Evolutionary conservation across 208 protist species (phyloP), one percentile per base, ranked within the genome.

Genomic region (Trypanosoma cruzi): DNA sequence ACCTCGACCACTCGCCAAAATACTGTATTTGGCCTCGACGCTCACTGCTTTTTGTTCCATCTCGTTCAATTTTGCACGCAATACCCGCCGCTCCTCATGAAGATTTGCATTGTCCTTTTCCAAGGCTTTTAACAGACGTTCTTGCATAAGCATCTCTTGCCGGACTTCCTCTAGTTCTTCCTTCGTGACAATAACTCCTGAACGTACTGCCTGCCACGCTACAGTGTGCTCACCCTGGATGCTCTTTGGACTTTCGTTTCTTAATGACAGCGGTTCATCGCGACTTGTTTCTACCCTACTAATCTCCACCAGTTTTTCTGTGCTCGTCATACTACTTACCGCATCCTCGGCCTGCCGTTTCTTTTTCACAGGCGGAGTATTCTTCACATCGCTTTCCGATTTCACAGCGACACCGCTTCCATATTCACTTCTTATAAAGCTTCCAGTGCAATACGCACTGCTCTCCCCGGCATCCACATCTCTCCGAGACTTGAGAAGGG

Each of bases 91-190:
- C 50, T 91, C 82, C 7, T 14, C 66, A 59, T 81, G 50, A 11
- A 95, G 76, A 31, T 70, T 55, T 52, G 79, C 79, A 57, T 95
- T 95, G 56, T 95, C 89, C 36, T 81, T 69, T 55, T 92, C 83
- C 28, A 95, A 79, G 4, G 81, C 70, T 20, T 73, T 71, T n/a
- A 91, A 76, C 37, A 95, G 85, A 69, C 69, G 75, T 24, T 94
- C 89, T 50, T 90, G 86, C 28, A 88, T 89, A 29, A 80, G 58
- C 52, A 94, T 76, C 46, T 90, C 86, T 34, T 67, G 79, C 37
- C 48, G 72, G 5, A 90, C 34, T 34, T 46, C 31, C n/a, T 83
- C 74, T 11, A 79, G 54, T 22, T 75, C 63, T 0, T 67, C 67
- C 36, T 56, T 71, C 49, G 55, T 75, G 5, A 77, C 57, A 42